A percentile compares a stretch with the other conserved stretches of the same genome.
phyloP scores from a whole-genome alignment of 345 rosid species.

The Citrus sp. region DNA sequence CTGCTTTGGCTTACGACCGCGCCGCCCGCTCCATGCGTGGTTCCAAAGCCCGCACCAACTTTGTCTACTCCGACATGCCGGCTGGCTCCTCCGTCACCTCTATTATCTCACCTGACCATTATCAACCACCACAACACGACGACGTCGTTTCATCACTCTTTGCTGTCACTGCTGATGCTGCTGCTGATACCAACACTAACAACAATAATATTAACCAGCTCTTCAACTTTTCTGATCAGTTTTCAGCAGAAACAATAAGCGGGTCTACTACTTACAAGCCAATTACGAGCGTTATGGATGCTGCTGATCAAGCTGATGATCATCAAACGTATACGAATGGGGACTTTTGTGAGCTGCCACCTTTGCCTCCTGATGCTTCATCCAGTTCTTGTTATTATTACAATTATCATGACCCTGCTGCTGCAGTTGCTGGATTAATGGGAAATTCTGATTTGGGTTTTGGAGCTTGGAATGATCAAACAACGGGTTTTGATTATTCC shows the following conservation, averaged over 20 bases:
- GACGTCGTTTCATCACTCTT: slow-evolving; percentile 48
- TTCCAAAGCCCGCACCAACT: slow-evolving; percentile 84
- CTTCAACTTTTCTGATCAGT: slow-evolving; percentile 17
- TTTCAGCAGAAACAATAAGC: slow-evolving; percentile 1
- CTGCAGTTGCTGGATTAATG: slow-evolving; percentile 17
- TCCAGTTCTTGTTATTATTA: slow-evolving; percentile 40
- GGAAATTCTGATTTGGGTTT: slow-evolving; percentile 20
- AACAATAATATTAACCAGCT: slow-evolving; percentile 8
- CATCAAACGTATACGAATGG: slow-evolving; percentile 18
- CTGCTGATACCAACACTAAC: slow-evolving; percentile 3
- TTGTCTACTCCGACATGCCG: slow-evolving; percentile 89
- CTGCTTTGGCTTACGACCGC: slow-evolving; percentile 90
- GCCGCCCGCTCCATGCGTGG: slow-evolving; percentile 89
- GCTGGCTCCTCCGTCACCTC: slow-evolving; percentile 80
- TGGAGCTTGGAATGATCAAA: slow-evolving; percentile 35
- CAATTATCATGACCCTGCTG: background rate
- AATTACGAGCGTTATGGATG: slow-evolving; percentile 22
- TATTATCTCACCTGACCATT: slow-evolving; percentile 79
- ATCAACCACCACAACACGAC: slow-evolving; percentile 31
- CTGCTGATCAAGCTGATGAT: slow-evolving; percentile 15
- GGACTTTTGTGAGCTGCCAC: slow-evolving; percentile 61
- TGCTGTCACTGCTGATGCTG: slow-evolving; percentile 21
- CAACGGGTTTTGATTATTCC: slow-evolving; percentile 6
- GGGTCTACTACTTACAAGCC: slow-evolving; percentile 24
- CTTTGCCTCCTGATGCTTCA: slow-evolving; percentile 70